A percentile compares a stretch with the other conserved stretches of the same genome.
Evolutionary conservation across 1,284 basidiomycete species (phyloP).

Genomic region (Farysia itapuensis): DNA sequence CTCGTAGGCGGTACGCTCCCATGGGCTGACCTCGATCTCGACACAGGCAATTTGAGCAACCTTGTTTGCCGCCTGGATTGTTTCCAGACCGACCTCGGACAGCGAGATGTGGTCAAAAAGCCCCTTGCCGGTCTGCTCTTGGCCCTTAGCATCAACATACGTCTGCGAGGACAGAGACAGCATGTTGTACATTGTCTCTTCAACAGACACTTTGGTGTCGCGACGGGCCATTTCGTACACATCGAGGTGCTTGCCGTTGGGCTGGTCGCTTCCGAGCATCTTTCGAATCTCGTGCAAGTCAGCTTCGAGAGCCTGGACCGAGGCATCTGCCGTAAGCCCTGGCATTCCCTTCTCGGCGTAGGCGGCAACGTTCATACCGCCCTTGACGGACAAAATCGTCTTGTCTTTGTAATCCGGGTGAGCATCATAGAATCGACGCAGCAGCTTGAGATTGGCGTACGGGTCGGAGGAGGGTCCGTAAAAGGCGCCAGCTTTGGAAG

Average conservation of each 20-base stretch:
- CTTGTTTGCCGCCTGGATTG: slow-evolving; percentile 39
- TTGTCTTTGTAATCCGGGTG: slow-evolving; percentile 67
- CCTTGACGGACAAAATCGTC: slow-evolving; percentile 65
- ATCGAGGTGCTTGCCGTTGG: slow-evolving; percentile 46
- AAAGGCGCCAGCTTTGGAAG: slow-evolving; percentile 60
- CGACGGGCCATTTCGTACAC: slow-evolving; percentile 46
- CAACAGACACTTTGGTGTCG: slow-evolving; percentile 16
- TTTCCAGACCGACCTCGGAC: slow-evolving; percentile 43
- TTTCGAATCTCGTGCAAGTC: slow-evolving; percentile 31
- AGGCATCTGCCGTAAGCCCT: slow-evolving; percentile 22
- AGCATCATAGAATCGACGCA: slow-evolving; percentile 64
- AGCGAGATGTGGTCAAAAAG: slow-evolving; percentile 50
- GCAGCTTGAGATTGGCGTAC: slow-evolving; percentile 62
- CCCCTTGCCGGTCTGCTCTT: slow-evolving; percentile 34
- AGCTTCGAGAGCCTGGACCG: slow-evolving; percentile 22
- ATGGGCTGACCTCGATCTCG: slow-evolving; percentile 71
- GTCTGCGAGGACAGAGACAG: slow-evolving; percentile 21
- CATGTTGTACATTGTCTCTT: slow-evolving; percentile 42
- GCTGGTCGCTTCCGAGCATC: slow-evolving; percentile 35
- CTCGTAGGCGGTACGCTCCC: slow-evolving; percentile 64
- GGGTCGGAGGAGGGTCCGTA: slow-evolving; percentile 60
- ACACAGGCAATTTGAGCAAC: slow-evolving; percentile 64
- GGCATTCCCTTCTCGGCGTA: slow-evolving; percentile 23
- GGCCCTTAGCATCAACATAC: slow-evolving; percentile 19
- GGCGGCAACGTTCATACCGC: slow-evolving; percentile 57